Conservation (phyloP, 192 early-diverging fungal genomes). For the Dissophora globulifera region DNA sequence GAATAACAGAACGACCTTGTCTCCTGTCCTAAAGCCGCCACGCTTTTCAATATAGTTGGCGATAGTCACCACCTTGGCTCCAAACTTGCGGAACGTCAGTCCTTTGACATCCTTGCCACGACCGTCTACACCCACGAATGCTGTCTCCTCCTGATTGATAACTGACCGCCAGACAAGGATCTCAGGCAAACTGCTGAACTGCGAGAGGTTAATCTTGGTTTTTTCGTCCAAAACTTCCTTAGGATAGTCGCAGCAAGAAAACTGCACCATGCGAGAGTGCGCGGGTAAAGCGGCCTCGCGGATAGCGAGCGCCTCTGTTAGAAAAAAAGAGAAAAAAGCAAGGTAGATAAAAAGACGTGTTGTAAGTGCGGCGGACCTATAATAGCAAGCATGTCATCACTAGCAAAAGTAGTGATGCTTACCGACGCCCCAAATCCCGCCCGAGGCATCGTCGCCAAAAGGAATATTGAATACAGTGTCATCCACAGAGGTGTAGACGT, state of each 20-base stretch:
- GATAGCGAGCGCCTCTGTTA: conserved; percentile 42
- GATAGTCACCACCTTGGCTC: conserved; percentile 68
- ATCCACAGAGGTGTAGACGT: conserved; percentile 68
- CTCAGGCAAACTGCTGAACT: conserved; percentile 77
- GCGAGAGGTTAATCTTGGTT: conserved; percentile 71
- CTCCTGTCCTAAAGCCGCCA: conserved; percentile 61
- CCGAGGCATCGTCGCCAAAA: conserved; percentile 57
- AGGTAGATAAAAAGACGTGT: neutral
- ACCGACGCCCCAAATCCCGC: conserved; percentile 61
- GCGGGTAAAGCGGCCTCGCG: conserved; percentile 43
- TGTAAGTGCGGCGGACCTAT: too few relatives aligned
- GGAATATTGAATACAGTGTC: conserved; percentile 73
- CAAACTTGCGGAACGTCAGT: conserved; percentile 78
- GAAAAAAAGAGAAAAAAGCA: neutral
- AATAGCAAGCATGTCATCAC: too few relatives aligned
- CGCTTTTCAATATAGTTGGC: conserved; percentile 74
- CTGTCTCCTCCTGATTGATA: conserved; percentile 70
- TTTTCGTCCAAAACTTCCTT: conserved; percentile 75
- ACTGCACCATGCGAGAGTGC: conserved; percentile 64
- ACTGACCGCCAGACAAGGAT: conserved; percentile 80
- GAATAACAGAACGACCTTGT: conserved; percentile 71
- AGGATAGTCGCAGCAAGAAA: conserved; percentile 75
- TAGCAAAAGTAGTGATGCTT: too few relatives aligned
- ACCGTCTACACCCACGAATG: conserved; percentile 68
- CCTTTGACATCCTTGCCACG: conserved; percentile 69